Evolutionary conservation across 768 basidiomycete genomes (phyloP), one percentile per base, ranked within the genome.

Genomic region (Amanita jacksonii): DNA sequence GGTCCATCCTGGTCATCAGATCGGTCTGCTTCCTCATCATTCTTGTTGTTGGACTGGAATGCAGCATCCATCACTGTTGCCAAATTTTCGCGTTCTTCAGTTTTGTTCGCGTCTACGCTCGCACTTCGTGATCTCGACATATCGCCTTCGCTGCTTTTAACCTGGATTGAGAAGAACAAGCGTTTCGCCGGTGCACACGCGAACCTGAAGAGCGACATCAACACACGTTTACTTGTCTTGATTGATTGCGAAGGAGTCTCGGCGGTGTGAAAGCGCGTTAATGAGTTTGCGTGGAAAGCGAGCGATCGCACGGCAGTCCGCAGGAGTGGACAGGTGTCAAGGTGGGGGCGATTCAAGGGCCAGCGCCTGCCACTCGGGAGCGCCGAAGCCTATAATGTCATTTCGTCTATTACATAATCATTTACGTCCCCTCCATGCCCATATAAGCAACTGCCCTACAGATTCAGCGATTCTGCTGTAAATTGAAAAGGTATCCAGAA

Each of bases 111-210:
- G 51, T 62, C 63, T 39, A 62, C 50, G 53, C 56, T 61, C 40
- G 62, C 58, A 53, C 64, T 66, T 49, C 60, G 53, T 36, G 57
- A 58, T 54, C 56, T 63, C 31, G 65, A 63, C 61, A 63, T 63
- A 15, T 43, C 43, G 50, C 34, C 33, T 37, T 36, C 42, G 39
- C 46, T 45, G 15, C 31, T 45, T 34, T 16, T 35, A 20, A 45
- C 44, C 44, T 45, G 44, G 36, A 45, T 35, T 38, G 44, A 45
- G 38, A 45, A 53, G 50, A 49, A 50, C 52, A 55, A 50, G 49
- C 52, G 52, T 45, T 45, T 53, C 52, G 50, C 49, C 52, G 49
- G 49, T 49, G 46, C 44, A 39, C 49, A 50, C 46, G 38, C 50
- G 52, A 53, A 42, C 52, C 54, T 45, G 50, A 53, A 49, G 49